Evolutionary conservation across 352 stramenopile species (phyloP), one percentile per base, ranked within the genome.

Genomic region (Salisapilia sapeloensis): DNA sequence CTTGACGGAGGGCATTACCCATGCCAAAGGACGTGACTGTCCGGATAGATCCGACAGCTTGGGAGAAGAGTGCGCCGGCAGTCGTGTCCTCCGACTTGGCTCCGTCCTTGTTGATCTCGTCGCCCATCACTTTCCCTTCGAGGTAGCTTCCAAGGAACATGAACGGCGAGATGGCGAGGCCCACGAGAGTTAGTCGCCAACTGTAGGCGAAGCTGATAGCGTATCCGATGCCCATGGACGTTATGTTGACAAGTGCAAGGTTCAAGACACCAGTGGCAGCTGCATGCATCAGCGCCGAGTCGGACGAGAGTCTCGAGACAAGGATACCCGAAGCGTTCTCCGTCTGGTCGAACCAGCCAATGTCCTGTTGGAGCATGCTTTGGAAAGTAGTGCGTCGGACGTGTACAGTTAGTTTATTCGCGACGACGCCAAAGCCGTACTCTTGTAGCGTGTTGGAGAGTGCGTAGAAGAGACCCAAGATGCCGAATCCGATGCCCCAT

Each of bases 321-420:
- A 77, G 40, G 9, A 54, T 50, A 7, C 74, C 64, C 0, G 66
- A 39, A 0, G 52, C 49, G 37, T 91, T 50, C n/a, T 56, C 22
- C 8, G 55, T 42, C 0, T 44, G 38, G 33, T 92, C 76, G 24
- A 91, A 92, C 43, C 75, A 93, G 0, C 50, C 38, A 28, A 90
- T 40, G 7, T 57, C 49, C 23, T 76, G 61, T 3, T 47, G 53
- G 16, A 50, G 29, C 43, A 50, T 50, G 13, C 37, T 24, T 8
- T 15, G 9, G 31, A 50, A 50, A 9, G 36, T 37, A 4, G 32
- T 24, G 1, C 33, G 30, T 12, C 70, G 61, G 0, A 89, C 42
- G 0, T 62, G 58, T 27, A 44, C 40, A 10, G 67, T 53, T 16
- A 86, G 44, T 2, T 52, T 46, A 33, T 69, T 50, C 11, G 59